These are phyloP conservation scores for Forsythia suspensa DNA, from an alignment of 257 asterid genomes.

Conservation along the genomic window DNA sequence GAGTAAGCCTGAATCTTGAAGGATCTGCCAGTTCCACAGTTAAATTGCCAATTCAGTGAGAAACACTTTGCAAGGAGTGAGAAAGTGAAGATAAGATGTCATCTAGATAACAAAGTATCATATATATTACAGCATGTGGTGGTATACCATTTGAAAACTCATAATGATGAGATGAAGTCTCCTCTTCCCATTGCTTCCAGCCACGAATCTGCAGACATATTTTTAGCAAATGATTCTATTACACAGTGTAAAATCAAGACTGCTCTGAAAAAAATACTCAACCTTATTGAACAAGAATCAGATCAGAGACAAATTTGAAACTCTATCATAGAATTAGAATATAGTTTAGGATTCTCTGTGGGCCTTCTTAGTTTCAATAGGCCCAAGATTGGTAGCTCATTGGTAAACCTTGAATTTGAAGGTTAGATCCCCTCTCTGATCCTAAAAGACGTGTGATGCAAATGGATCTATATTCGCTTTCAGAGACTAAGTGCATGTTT, in stretches of 20 bases:
- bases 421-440: neutral
- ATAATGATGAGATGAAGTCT: constrained; percentile 66
- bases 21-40: constrained; percentile 63
- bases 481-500: neutral
- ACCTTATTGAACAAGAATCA: neutral
- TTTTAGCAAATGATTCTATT: neutral
- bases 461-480: neutral
- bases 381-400: neutral
- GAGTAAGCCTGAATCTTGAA: constrained; percentile 87
- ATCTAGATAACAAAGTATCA: neutral
- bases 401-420: neutral
- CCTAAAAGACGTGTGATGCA: neutral
- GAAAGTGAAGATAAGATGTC: neutral
- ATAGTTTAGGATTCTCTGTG: neutral
- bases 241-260: neutral
- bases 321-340: neutral
- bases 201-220: constrained; percentile 66
- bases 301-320: neutral
- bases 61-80: constrained; percentile 1
- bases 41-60: constrained; percentile 14
- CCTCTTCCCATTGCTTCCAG: constrained; percentile 96
- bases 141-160: constrained; percentile 78
- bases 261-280: neutral
- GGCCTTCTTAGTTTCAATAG: too few species aligned
- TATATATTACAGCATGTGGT: neutral